phyloP scores from a whole-genome alignment of 116 monocot species.

The Zostera marina region DNA sequence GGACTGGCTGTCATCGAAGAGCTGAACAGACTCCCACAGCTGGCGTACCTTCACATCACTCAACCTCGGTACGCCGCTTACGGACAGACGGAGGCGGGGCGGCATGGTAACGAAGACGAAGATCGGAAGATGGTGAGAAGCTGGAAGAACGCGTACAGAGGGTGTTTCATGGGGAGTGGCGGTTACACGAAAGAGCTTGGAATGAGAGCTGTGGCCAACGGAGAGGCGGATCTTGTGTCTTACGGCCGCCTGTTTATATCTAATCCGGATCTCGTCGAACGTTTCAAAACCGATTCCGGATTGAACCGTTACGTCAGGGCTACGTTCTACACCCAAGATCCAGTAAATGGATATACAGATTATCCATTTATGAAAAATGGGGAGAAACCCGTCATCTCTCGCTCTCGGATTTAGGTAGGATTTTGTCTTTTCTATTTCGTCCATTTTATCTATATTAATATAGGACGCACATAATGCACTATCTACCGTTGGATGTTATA shows the following conservation, averaged over 20 bases:
- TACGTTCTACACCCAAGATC: conserved; percentile 60
- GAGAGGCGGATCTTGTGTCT: conserved; percentile 60
- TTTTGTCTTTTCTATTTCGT: too few species aligned
- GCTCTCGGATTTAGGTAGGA: conserved; percentile 6
- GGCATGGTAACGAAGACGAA: conserved; percentile 32
- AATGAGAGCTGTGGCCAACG: conserved; percentile 33
- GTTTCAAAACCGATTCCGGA: conserved; percentile 19
- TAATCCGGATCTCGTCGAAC: conserved; percentile 48
- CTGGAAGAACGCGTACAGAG: conserved; percentile 28
- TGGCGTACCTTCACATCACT: conserved; percentile 68
- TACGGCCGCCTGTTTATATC: conserved; percentile 65
- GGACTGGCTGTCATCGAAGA: conserved; percentile 32
- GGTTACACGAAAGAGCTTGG: conserved; percentile 62
- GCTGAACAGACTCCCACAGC: conserved; percentile 30
- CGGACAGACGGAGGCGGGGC: conserved; percentile 59
- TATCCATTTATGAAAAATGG: conserved; percentile 37
- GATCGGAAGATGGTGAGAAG: conserved; percentile 24
- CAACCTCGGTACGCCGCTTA: conserved; percentile 71
- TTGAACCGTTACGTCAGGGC: conserved; percentile 38
- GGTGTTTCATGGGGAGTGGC: conserved; percentile 61
- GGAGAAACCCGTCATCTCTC: neutral
- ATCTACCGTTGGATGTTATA: too few species aligned
- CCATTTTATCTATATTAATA: too few species aligned
- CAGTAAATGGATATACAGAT: conserved; percentile 53
- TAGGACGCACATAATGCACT: too few species aligned